phyloP scores from a whole-genome alignment of 164 flowering plant species.

The Chimonanthus praecox region DNA sequence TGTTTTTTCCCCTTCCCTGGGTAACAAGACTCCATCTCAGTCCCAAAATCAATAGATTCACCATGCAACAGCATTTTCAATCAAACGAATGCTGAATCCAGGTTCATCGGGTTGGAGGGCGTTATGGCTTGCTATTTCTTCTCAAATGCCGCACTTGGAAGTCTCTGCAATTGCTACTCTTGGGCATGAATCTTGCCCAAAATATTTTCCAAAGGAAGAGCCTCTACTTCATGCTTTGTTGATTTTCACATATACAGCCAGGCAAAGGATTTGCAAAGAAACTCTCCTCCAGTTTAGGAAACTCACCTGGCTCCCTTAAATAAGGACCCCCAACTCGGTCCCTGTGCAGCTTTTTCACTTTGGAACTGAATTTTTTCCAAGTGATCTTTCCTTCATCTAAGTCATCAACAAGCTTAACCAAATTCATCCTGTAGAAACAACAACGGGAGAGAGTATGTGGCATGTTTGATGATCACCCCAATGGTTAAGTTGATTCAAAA shows the following conservation, averaged over 20 bases:
- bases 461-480: no score
- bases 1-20: neutral
- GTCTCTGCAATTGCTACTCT: neutral
- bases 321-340: conserved; percentile 78
- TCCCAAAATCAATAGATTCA: neutral
- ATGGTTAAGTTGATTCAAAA: no score
- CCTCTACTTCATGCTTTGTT: conserved; percentile 14
- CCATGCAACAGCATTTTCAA: neutral
- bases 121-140: neutral
- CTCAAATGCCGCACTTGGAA: neutral
- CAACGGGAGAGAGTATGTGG: neutral
- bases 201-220: neutral
- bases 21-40: neutral
- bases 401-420: conserved; percentile 81
- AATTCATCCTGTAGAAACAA: conserved; percentile 61
- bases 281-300: conserved; percentile 94
- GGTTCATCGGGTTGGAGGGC: neutral
- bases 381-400: conserved; percentile 69
- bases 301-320: conserved; percentile 78
- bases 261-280: conserved; percentile 95
- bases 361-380: conserved; percentile 78
- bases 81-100: neutral
- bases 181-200: neutral
- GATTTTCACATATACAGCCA: conserved; percentile 83
- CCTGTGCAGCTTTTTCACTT: conserved; percentile 78